A percentile compares a stretch with the other conserved stretches of the same genome.
phyloP scores from a whole-genome alignment of 78 protist genomes.

The Neovahlkampfia damariscottae region DNA sequence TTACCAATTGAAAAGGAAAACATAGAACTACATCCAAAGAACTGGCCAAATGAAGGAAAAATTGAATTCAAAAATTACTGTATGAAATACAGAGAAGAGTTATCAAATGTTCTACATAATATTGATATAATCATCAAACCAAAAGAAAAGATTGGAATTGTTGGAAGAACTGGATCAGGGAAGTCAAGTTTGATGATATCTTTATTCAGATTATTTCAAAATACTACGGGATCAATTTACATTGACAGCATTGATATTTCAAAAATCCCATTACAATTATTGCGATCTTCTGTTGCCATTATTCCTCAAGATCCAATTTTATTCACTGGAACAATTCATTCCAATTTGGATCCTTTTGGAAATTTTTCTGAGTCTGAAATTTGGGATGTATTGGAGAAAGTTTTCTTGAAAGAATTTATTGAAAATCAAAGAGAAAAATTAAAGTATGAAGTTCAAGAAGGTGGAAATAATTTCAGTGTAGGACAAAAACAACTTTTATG shows the following conservation, averaged over 20 bases:
- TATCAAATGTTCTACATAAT: constrained; percentile 45
- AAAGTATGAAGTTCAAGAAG: constrained; percentile 16
- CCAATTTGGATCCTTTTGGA: constrained; percentile 24
- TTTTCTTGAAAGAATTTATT: neutral
- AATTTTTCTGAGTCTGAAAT: neutral
- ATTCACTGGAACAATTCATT: constrained; percentile 20
- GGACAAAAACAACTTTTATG: constrained; percentile 45
- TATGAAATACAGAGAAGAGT: constrained; percentile 33
- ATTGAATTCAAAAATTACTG: constrained; percentile 11
- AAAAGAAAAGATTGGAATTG: constrained; percentile 62
- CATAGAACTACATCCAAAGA: constrained; percentile 13
- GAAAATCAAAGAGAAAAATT: neutral
- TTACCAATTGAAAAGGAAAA: constrained; percentile 9
- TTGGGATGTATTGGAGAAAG: constrained; percentile 9
- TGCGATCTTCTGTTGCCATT: constrained; percentile 15
- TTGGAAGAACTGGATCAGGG: constrained; percentile 76
- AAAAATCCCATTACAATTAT: constrained; percentile 1
- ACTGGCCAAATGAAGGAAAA: constrained; percentile 14
- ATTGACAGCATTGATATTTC: constrained; percentile 38
- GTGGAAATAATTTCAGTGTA: constrained; percentile 29
- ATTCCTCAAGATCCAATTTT: constrained; percentile 41
- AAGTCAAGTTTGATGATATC: constrained; percentile 40
- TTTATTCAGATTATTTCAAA: constrained; percentile 33
- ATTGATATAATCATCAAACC: constrained; percentile 21
- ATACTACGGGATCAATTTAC: neutral